Percentiles rank a stretch among this genome's conserved stretches.
Conservation (phyloP, 768 basidiomycete species). For the Hericium rajendrae region DNA sequence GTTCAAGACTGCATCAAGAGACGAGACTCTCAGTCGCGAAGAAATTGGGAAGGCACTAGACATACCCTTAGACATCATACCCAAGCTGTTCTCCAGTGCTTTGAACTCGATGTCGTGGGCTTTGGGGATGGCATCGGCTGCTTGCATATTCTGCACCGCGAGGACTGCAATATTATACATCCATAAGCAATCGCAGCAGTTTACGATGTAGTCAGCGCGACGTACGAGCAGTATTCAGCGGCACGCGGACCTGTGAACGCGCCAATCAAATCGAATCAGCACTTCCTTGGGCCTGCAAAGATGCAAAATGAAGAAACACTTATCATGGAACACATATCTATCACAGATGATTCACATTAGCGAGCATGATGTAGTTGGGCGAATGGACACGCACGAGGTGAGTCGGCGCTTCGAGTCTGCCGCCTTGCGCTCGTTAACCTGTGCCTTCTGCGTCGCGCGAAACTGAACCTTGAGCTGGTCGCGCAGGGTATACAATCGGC, state of each 20-base stretch:
- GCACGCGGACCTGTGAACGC: conserved; percentile 62
- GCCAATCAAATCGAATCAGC: conserved; percentile 8
- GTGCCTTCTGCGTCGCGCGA: conserved; percentile 51
- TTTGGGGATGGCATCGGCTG: conserved; percentile 58
- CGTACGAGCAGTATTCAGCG: conserved; percentile 62
- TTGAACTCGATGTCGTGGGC: conserved; percentile 83
- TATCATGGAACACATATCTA: conserved; percentile 75
- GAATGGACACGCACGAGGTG: conserved; percentile 56
- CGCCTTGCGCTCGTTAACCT: conserved; percentile 52
- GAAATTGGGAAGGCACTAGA: background rate
- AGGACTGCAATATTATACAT: conserved; percentile 32
- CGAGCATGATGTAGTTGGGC: conserved; percentile 4
- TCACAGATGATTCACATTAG: background rate
- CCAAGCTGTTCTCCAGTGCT: conserved; percentile 71
- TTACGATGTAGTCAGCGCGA: conserved; percentile 2
- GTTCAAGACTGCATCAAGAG: conserved; percentile 44
- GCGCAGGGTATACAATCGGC: conserved; percentile 39
- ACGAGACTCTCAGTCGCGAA: conserved; percentile 3
- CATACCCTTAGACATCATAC: conserved; percentile 81
- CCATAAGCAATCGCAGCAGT: background rate
- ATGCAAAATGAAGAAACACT: conserved; percentile 25
- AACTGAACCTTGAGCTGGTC: conserved; percentile 47
- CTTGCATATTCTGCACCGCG: conserved; percentile 89
- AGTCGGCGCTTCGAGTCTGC: conserved; percentile 77
- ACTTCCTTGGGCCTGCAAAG: conserved; percentile 22